Evolutionary conservation across 148 eudicot genomes (phyloP).

Genomic region (Hydrangea macrophylla): DNA sequence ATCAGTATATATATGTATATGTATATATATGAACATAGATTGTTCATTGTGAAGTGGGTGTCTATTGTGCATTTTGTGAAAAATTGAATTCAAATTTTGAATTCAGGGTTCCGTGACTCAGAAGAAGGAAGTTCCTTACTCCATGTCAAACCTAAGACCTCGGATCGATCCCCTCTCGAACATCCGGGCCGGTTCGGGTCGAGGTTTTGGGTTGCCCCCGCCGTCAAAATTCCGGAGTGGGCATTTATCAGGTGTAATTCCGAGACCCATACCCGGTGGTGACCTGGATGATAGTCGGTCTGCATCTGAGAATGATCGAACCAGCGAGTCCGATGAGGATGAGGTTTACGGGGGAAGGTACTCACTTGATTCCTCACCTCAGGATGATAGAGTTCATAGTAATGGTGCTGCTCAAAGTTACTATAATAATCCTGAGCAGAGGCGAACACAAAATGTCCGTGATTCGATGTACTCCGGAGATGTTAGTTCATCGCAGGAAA

Average conservation of each 20-base stretch:
- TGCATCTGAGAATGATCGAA: conserved; percentile 50
- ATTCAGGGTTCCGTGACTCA: conserved; percentile 49
- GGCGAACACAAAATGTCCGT: conserved; percentile 46
- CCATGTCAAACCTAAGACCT: conserved; percentile 37
- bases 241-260: conserved; percentile 54
- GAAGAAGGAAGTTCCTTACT: conserved; percentile 41
- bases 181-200: conserved; percentile 21
- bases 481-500: conserved; percentile 77
- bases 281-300: conserved; percentile 40
- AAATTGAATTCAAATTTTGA: background rate
- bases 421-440: conserved; percentile 30
- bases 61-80: background rate
- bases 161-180: conserved; percentile 44
- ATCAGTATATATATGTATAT: too few relatives aligned
- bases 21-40: background rate
- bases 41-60: conserved; percentile 2
- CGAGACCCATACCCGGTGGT: conserved; percentile 47
- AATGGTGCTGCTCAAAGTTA: conserved; percentile 25
- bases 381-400: conserved; percentile 45
- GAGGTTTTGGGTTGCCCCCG: conserved; percentile 65
- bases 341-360: conserved; percentile 73
- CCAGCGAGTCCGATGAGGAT: conserved; percentile 67
- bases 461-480: conserved; percentile 68
- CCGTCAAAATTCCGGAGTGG: conserved; percentile 64
- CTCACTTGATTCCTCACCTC: conserved; percentile 81